Base-by-base conservation (phyloP, 208 protist genomes). In the Crithidia fasciculata region DNA sequence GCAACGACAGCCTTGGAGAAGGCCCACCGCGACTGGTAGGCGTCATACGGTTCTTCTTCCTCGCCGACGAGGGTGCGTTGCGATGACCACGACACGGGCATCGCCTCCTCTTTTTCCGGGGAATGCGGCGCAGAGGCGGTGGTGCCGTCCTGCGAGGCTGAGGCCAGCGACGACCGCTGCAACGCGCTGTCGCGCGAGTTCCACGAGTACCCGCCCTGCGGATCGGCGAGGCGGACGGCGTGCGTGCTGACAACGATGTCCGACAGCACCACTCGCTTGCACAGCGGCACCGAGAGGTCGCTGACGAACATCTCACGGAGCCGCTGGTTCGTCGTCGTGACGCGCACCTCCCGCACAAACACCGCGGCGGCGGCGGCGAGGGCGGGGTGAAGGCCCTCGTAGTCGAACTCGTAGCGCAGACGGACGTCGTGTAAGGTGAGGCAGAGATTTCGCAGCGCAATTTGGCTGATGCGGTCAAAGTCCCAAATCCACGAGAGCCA, bases 321-420 rank as follows among this genome's bases (percentile, higher is more conserved):
- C 8, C 59, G 52, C 19, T 95, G 81, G 57, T 93, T 80, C 0
- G 83, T 86, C 18, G 87, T 90, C 3, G 73, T 74, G 3, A 84
- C 58, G 19, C 73, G 78, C 47, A 92, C 36, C 50, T 90, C 74
- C 12, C 84, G 72, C 4, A 93, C 44, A 64, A 73, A 78, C 13
- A 94, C 16, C 28, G 70, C 39, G 18, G 92, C 39, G 5, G 83
- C 81, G 18, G 76, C 76, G 5, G 88, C 81, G 41, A 91, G 82
- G 19, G 64, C 72, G 2, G 81, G 76, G 41, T 86, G 74, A 37
- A 95, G 83, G 50, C 86, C 89, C 15, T 80, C 65, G 75, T 94
- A 95, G 73, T 94, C 84, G 37, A 92, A 71, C 39, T 91, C 62
- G 55, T 93, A 92, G 16, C 71, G 72, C 13, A 91, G n/a, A 8